Evolutionary conservation across 345 rosid genomes (phyloP).

Genomic region (Pistacia integerrima): DNA sequence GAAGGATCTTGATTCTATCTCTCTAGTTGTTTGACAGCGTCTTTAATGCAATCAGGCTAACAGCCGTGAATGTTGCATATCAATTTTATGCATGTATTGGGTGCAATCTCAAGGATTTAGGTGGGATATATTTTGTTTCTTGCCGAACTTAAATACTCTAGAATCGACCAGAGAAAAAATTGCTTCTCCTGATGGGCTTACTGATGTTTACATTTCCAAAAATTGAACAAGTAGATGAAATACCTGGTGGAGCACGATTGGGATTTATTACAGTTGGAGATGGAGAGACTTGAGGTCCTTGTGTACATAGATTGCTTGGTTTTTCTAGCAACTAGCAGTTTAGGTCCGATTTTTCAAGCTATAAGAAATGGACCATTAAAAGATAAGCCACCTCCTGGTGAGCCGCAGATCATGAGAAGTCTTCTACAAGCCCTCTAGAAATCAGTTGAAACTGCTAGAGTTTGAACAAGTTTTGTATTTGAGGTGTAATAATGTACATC

Average conservation of each 20-base stretch:
- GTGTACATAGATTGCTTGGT: constrained; percentile 89
- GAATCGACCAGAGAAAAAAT: not conserved
- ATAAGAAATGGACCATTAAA: constrained; percentile 68
- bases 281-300: constrained; percentile 75
- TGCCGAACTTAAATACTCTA: not conserved
- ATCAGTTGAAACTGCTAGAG: constrained; percentile 68
- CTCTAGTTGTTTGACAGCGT: not conserved
- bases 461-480: constrained; percentile 27
- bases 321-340: constrained; percentile 43
- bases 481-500: not conserved
- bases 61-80: too few species aligned
- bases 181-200: not conserved
- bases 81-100: not conserved
- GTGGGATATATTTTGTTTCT: not conserved
- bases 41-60: not conserved
- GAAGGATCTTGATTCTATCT: too few species aligned
- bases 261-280: constrained; percentile 75
- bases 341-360: constrained; percentile 72
- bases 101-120: not conserved
- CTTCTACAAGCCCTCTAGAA: constrained; percentile 73
- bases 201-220: not conserved
- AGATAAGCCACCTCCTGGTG: constrained; percentile 78
- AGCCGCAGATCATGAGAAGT: constrained; percentile 93
- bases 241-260: constrained; percentile 78
- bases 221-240: constrained; percentile 65